Percentiles rank a stretch among this genome's conserved stretches.
These are phyloP conservation scores for Schwanniomyces vanrijiae DNA, from an alignment of 805 yeast species.

Conservation along the genomic window DNA sequence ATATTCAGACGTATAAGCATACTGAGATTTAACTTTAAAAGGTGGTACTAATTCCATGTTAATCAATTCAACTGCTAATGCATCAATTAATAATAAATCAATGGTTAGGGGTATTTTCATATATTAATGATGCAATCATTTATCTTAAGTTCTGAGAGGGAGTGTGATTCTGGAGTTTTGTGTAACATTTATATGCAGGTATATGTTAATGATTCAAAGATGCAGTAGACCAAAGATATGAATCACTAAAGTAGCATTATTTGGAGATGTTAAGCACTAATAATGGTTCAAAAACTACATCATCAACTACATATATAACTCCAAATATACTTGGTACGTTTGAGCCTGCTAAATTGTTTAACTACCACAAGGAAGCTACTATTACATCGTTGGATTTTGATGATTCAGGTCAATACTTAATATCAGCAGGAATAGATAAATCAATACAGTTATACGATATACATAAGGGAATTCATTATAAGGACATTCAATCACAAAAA, in stretches of 20 bases:
- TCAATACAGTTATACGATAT: slow-evolving; percentile 81
- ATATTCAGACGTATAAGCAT: slow-evolving; percentile 58
- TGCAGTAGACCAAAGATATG: not conserved
- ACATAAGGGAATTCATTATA: slow-evolving; percentile 62
- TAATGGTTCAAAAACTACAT: slow-evolving; percentile 6
- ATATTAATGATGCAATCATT: not conserved
- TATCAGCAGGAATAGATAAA: slow-evolving; percentile 80
- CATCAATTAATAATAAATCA: slow-evolving; percentile 1
- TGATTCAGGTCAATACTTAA: slow-evolving; percentile 73
- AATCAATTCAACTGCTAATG: not conserved
- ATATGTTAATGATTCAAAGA: not conserved
- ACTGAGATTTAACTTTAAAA: slow-evolving; percentile 67
- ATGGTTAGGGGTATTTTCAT: not conserved
- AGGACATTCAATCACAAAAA: slow-evolving; percentile 78
- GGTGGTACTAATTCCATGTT: slow-evolving; percentile 41
- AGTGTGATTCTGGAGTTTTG: not conserved
- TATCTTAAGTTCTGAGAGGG: not conserved
- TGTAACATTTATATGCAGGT: not conserved
- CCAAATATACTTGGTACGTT: slow-evolving; percentile 26
- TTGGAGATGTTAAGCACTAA: slow-evolving; percentile 3
- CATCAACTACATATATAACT: slow-evolving; percentile 18
- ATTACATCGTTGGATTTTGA: slow-evolving; percentile 77
- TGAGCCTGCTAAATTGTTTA: slow-evolving; percentile 48
- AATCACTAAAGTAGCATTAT: not conserved
- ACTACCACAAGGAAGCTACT: slow-evolving; percentile 51